A percentile compares a stretch with the other conserved stretches of the same genome.
phyloP scores from a whole-genome alignment of 768 basidiomycete genomes.

The Lepiota brunneoincarnata region DNA sequence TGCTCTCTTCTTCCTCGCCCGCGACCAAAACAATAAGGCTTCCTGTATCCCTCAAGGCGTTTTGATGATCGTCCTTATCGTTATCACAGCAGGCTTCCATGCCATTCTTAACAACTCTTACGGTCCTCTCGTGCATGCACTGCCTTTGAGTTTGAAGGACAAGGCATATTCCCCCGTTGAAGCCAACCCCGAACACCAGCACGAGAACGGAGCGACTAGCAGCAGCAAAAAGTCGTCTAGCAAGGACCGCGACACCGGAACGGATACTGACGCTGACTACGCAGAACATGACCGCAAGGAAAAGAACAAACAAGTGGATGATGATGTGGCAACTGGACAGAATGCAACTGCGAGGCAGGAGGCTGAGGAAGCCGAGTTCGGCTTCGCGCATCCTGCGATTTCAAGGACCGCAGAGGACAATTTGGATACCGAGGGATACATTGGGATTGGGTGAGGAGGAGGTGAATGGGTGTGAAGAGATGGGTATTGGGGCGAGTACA shows the following conservation, averaged over 20 bases:
- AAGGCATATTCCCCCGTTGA: conserved; percentile 42
- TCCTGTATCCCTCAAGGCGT: conserved; percentile 72
- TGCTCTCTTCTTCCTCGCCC: conserved; percentile 88
- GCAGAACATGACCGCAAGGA: conserved; percentile 6
- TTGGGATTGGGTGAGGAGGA: conserved; percentile 57
- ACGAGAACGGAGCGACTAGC: background rate
- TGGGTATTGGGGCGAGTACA: conserved; percentile 48
- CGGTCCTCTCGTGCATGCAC: conserved; percentile 66
- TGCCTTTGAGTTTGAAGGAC: conserved; percentile 79
- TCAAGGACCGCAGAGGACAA: conserved; percentile 65
- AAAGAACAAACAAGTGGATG: conserved; percentile 7
- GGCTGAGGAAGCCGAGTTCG: conserved; percentile 44
- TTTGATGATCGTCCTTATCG: conserved; percentile 82
- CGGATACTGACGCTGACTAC: background rate
- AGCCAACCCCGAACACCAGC: conserved; percentile 3
- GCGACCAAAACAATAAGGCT: conserved; percentile 46
- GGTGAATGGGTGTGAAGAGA: conserved; percentile 59
- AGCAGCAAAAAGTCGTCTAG: background rate
- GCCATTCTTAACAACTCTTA: conserved; percentile 76
- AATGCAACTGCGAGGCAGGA: conserved; percentile 11
- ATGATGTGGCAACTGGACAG: background rate
- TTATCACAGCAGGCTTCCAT: conserved; percentile 76
- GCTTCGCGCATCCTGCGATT: conserved; percentile 87
- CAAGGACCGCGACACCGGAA: conserved; percentile 1
- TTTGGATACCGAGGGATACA: conserved; percentile 84